A percentile compares a stretch with the other conserved stretches of the same genome.
These are phyloP conservation scores for Termitomyces sp. DNA, from an alignment of 768 basidiomycete genomes.

Conservation along the genomic window DNA sequence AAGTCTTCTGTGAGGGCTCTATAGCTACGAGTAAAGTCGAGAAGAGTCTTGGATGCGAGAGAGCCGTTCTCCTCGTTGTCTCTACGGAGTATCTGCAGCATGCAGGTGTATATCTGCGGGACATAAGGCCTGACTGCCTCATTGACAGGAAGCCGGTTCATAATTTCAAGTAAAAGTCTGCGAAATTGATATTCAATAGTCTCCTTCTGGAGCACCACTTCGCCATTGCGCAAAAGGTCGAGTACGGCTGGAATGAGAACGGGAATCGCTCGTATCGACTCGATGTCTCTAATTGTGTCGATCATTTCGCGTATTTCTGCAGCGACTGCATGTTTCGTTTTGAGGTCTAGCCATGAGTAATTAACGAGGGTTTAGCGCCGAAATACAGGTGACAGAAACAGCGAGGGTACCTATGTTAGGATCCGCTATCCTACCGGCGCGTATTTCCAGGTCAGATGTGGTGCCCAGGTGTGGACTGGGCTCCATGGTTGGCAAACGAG, in stretches of 20 bases:
- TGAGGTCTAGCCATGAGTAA: slow-evolving; percentile 46
- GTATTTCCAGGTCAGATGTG: slow-evolving; percentile 58
- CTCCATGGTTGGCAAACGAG: slow-evolving; percentile 29
- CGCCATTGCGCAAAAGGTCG: slow-evolving; percentile 64
- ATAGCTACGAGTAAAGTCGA: slow-evolving; percentile 81
- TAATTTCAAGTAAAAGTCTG: slow-evolving; percentile 78
- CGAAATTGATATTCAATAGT: slow-evolving; percentile 76
- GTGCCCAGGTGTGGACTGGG: slow-evolving; percentile 27
- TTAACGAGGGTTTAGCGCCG: not conserved
- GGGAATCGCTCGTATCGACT: slow-evolving; percentile 62
- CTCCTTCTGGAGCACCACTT: slow-evolving; percentile 62
- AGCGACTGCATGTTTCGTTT: slow-evolving; percentile 63
- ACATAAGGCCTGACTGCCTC: slow-evolving; percentile 73
- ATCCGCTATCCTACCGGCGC: slow-evolving; percentile 69
- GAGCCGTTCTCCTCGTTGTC: slow-evolving; percentile 98
- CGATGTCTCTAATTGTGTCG: slow-evolving; percentile 71
- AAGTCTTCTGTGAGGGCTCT: slow-evolving; percentile 67
- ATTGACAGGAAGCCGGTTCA: slow-evolving; percentile 79
- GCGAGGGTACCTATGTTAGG: slow-evolving; percentile 57
- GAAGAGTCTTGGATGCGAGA: slow-evolving; percentile 84
- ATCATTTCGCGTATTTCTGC: slow-evolving; percentile 78
- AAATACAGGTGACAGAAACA: not conserved
- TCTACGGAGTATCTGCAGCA: slow-evolving; percentile 76
- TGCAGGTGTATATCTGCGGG: slow-evolving; percentile 62
- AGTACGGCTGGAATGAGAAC: slow-evolving; percentile 70